These are phyloP conservation scores for Camelina laxa DNA, from an alignment of 345 rosid species.

Conservation along the genomic window DNA sequence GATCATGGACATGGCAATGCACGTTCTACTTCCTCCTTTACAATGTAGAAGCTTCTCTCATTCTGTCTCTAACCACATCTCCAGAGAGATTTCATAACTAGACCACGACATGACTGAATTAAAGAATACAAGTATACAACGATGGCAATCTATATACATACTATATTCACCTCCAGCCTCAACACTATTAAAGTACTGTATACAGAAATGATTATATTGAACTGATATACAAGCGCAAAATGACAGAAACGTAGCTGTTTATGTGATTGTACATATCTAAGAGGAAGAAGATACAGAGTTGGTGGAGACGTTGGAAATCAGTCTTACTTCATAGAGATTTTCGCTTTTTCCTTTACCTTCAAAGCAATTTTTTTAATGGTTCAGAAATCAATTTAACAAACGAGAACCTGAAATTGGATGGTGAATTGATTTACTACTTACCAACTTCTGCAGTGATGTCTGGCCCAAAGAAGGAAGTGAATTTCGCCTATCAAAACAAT, in stretches of 20 bases:
- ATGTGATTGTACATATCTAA: conserved; percentile 24
- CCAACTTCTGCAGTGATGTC: conserved; percentile 83
- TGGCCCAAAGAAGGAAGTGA: conserved; percentile 93
- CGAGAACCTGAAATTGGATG: neutral
- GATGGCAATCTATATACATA: too few relatives aligned
- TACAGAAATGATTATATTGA: neutral
- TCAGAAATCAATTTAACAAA: neutral
- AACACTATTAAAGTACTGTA: too few relatives aligned
- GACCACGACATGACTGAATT: too few relatives aligned
- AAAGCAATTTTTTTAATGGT: neutral
- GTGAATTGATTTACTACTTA: conserved; percentile 41
- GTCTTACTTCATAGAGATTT: conserved; percentile 72
- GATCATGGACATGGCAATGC: conserved; percentile 19
- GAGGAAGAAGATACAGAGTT: conserved; percentile 48
- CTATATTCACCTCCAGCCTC: too few relatives aligned
- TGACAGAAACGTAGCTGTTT: conserved; percentile 11
- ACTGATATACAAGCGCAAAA: conserved; percentile 28
- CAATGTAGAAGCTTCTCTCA: conserved; percentile 36
- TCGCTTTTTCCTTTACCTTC: conserved; percentile 74
- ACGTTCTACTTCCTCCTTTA: conserved; percentile 19
- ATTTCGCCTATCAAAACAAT: conserved; percentile 67
- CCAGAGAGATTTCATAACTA: conserved; percentile 16
- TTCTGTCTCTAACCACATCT: neutral
- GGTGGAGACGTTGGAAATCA: conserved; percentile 62
- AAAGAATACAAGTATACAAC: too few relatives aligned